Conservation (phyloP, 257 asterid genomes). For the Solanum bulbocastanum region DNA sequence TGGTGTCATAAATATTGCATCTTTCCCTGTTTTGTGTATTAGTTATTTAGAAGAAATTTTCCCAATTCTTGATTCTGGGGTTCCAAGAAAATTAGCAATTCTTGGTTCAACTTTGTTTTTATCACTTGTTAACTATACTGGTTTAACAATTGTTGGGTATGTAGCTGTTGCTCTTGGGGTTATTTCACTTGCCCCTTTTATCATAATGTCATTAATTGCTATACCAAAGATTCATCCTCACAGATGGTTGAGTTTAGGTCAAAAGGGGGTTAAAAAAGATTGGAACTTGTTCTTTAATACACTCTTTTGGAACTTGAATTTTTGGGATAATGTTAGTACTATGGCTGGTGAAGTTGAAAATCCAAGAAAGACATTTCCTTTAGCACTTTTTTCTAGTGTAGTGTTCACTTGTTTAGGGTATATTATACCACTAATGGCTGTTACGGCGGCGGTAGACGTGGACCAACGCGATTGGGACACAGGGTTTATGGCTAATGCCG, state of each 20-base stretch:
- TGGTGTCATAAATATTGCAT: conserved; percentile 71
- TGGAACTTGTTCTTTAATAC: conserved; percentile 64
- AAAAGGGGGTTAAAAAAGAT: conserved; percentile 36
- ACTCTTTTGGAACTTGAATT: conserved; percentile 61
- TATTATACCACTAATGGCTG: conserved; percentile 48
- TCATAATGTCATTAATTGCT: conserved; percentile 53
- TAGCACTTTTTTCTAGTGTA: conserved; percentile 38
- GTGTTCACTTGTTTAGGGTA: conserved; percentile 48
- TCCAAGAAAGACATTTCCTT: conserved; percentile 46
- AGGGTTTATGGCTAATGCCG: conserved; percentile 56
- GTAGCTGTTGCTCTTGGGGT: conserved; percentile 46
- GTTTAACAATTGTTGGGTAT: conserved; percentile 57
- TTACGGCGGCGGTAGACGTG: conserved; percentile 38
- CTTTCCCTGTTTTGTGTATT: conserved; percentile 61
- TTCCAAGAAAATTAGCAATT: conserved; percentile 34
- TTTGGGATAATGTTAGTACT: conserved; percentile 67
- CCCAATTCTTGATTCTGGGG: conserved; percentile 41
- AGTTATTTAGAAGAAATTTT: conserved; percentile 42
- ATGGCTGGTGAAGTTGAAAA: conserved; percentile 64
- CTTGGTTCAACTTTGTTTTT: conserved; percentile 27
- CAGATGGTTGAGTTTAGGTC: conserved; percentile 48
- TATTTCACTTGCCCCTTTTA: conserved; percentile 49
- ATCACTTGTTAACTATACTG: conserved; percentile 48
- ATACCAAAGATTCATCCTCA: conserved; percentile 54
- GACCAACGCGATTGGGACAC: conserved; percentile 32